These are phyloP conservation scores for Candida tunisiensis DNA, from an alignment of 1,139 yeast genomes.

Conservation along the genomic window DNA sequence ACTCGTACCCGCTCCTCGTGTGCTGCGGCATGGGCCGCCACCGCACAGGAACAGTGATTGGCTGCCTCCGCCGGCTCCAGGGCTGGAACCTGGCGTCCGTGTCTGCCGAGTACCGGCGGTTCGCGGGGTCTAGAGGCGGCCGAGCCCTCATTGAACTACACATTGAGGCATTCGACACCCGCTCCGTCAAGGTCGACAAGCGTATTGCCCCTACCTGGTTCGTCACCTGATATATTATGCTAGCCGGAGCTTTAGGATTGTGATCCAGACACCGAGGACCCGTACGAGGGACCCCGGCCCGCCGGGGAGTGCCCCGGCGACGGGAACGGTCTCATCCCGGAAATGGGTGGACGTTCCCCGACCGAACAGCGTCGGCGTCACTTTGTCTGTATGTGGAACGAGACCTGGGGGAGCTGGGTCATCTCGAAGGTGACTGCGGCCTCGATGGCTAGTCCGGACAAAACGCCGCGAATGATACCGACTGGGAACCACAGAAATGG, in stretches of 20 bases:
- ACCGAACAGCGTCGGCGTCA: neutral
- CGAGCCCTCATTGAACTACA: slow-evolving; percentile 78
- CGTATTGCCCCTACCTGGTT: slow-evolving; percentile 35
- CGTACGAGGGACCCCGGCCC: too few relatives aligned
- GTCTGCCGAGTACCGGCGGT: slow-evolving; percentile 83
- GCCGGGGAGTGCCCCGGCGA: too few relatives aligned
- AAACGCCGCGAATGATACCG: slow-evolving; percentile 70
- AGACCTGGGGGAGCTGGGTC: slow-evolving; percentile 44
- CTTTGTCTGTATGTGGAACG: slow-evolving; percentile 42
- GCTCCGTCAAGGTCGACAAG: slow-evolving; percentile 32
- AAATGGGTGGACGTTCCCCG: too few relatives aligned
- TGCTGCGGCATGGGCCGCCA: slow-evolving; percentile 99
- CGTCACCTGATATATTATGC: too few relatives aligned
- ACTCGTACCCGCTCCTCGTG: slow-evolving; percentile 70
- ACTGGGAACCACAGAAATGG: slow-evolving; percentile 63
- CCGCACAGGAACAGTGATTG: slow-evolving; percentile 89
- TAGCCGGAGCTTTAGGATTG: too few relatives aligned
- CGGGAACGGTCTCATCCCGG: too few relatives aligned
- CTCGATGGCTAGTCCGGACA: slow-evolving; percentile 53
- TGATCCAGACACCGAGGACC: too few relatives aligned
- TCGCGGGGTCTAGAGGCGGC: slow-evolving; percentile 87
- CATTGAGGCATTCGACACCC: slow-evolving; percentile 67
- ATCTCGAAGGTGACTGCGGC: slow-evolving; percentile 54
- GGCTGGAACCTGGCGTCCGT: slow-evolving; percentile 95
- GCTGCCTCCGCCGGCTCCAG: slow-evolving; percentile 78